A percentile compares a stretch with the other conserved stretches of the same genome.
These are phyloP conservation scores for Scheffersomyces ergatensis DNA, from an alignment of 805 yeast genomes.

Conservation along the genomic window DNA sequence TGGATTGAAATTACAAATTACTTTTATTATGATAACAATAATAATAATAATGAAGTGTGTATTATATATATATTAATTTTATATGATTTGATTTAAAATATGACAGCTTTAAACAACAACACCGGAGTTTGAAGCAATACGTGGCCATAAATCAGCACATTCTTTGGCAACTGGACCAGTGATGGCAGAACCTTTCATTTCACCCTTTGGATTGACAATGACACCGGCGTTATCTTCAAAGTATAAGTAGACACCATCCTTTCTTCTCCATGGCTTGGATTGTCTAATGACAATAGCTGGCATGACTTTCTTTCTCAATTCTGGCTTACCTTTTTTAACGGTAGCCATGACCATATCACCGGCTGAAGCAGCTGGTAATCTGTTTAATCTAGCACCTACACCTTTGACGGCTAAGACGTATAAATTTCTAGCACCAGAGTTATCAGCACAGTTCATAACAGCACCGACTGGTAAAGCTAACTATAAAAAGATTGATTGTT, in stretches of 20 bases:
- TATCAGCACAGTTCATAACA: conserved; percentile 99
- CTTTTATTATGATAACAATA: too few species aligned
- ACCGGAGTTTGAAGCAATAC: conserved; percentile 99
- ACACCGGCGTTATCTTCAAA: conserved; percentile 99
- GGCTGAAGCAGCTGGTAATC: conserved; percentile 99
- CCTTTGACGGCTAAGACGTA: conserved; percentile 99
- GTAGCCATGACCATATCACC: conserved; percentile 99
- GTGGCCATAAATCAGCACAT: conserved; percentile 99
- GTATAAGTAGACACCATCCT: conserved; percentile 99
- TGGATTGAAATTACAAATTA: too few species aligned
- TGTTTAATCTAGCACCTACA: conserved; percentile 98
- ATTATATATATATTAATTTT: background rate
- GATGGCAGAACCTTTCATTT: conserved; percentile 99
- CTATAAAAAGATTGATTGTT: conserved; percentile 41
- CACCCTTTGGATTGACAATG: conserved; percentile 99
- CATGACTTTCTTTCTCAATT: conserved; percentile 99
- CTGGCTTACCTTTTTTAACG: conserved; percentile 99
- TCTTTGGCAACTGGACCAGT: conserved; percentile 99
- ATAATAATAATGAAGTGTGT: too few species aligned
- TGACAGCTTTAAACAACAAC: conserved; percentile 86
- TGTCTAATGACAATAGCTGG: conserved; percentile 99
- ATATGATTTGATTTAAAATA: background rate
- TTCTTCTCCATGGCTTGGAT: conserved; percentile 99
- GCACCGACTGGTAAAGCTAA: conserved; percentile 99
- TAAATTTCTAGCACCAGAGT: conserved; percentile 99